A percentile compares a stretch with the other conserved stretches of the same genome.
Evolutionary conservation across 2,329 filamentous ascomycete species (phyloP).

Genomic region (Huntiella abstrusa): DNA sequence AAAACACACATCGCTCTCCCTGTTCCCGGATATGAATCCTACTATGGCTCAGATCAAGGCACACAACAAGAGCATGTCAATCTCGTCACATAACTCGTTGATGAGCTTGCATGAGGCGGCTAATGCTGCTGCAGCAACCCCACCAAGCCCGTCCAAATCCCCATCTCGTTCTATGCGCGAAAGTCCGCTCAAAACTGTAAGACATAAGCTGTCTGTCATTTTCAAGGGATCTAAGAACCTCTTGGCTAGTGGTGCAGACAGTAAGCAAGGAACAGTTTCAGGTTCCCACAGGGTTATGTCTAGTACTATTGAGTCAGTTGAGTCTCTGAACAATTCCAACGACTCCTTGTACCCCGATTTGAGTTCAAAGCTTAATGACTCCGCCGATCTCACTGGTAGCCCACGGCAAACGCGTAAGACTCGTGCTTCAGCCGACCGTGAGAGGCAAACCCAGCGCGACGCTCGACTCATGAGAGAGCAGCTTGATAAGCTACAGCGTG

Average conservation of each 20-base stretch:
- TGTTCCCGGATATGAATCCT: conserved; percentile 21
- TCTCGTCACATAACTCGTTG: conserved; percentile 27
- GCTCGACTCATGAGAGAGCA: conserved; percentile 41
- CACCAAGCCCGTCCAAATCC: conserved; percentile 36
- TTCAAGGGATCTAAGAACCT: conserved; percentile 74
- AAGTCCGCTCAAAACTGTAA: conserved; percentile 76
- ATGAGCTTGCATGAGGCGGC: conserved; percentile 26
- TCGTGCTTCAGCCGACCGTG: conserved; percentile 39
- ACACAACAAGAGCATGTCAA: conserved; percentile 23
- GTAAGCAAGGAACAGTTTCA: conserved; percentile 39
- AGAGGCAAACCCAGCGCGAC: conserved; percentile 49
- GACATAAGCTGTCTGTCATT: conserved; percentile 80
- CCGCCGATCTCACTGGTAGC: conserved; percentile 16
- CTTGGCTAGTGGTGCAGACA: conserved; percentile 57
- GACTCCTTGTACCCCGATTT: conserved; percentile 29
- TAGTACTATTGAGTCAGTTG: conserved; percentile 27
- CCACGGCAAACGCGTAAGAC: conserved; percentile 28
- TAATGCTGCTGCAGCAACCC: conserved; percentile 13
- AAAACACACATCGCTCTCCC: conserved; percentile 46
- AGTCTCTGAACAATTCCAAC: conserved; percentile 23
- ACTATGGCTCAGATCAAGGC: conserved; percentile 15
- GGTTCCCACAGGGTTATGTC: conserved; percentile 28
- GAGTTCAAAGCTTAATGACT: conserved; percentile 9
- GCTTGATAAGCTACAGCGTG: conserved; percentile 44
- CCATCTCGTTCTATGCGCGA: conserved; percentile 41